Base-by-base conservation (phyloP, 345 rosid genomes). In the Brassica rapa region DNA sequence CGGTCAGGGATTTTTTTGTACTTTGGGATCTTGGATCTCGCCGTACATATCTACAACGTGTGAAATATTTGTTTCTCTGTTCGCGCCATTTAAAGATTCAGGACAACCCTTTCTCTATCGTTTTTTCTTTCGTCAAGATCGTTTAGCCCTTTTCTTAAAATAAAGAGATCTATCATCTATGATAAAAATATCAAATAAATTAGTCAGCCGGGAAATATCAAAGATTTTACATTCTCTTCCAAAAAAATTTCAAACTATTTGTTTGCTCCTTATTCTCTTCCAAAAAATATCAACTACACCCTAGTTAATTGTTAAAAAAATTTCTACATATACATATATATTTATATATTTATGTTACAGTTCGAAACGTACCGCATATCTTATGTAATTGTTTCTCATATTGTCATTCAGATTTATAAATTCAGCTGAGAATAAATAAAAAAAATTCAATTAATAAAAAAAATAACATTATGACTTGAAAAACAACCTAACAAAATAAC, bases 1-100 rank as follows among this genome's bases (percentile, higher is more conserved):
- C 73, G 82, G 69, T 67, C 74, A 79, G 77, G 73, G 74, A 74
- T 78, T 79, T 68, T 59, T 60, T 25, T 21, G 63, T 72, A 78
- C 73, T 72, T 65, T 16, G 43, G 7, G 24, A 8, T 49, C 21
- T 49, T 32, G 32, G 33, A 73, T 62, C 12, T 56, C 46, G 24
- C 29, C 75, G 15, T 56, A 29, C 6, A 65, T 73, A 73, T 61
- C 57, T 49, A 49, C 64, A 73, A 79, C 82, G 82, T 79, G 73
- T 73, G 25, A 49, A 21, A 67, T 61, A 33, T 59, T 32, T 59
- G 77, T 60, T 60, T 73, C 43, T 49, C 41, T 63, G 15, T 46
- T 12, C 55, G 59, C 4, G 65, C 43, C 71, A 53, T 19, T 78
- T 65, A 65, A 16, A 55, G 66, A 62, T 62, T 70, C 41, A 51